Evolutionary conservation across 1,284 basidiomycete species (phyloP).

Genomic region (Trichosporon ovoides): DNA sequence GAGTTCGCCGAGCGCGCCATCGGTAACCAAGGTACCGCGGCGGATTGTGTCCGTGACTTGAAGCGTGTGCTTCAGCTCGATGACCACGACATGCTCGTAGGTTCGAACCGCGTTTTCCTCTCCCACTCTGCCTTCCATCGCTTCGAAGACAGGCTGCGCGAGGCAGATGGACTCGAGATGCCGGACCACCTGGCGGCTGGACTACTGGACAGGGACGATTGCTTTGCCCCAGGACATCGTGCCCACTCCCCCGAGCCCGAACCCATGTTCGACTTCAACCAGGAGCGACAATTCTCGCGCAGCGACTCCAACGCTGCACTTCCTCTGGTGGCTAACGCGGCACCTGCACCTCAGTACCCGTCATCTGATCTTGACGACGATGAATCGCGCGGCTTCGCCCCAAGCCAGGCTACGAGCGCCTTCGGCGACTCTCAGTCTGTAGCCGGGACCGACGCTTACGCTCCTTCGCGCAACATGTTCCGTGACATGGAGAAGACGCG

Average conservation of each 20-base stretch:
- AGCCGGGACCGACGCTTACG: slow-evolving; percentile 82
- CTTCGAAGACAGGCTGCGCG: slow-evolving; percentile 80
- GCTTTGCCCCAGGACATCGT: slow-evolving; percentile 53
- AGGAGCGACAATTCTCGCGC: slow-evolving; percentile 16
- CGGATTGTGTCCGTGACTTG: slow-evolving; percentile 47
- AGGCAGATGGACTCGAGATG: slow-evolving; percentile 75
- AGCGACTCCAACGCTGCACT: slow-evolving; percentile 52
- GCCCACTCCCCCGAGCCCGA: slow-evolving; percentile 45
- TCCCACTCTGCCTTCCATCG: slow-evolving; percentile 80
- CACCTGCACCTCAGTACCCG: slow-evolving; percentile 61
- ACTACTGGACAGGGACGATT: slow-evolving; percentile 57
- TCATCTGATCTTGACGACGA: slow-evolving; percentile 64
- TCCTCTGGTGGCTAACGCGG: slow-evolving; percentile 67
- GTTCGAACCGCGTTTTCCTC: slow-evolving; percentile 83
- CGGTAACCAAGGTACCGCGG: slow-evolving; percentile 43
- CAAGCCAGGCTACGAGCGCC: slow-evolving; percentile 61
- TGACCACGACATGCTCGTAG: slow-evolving; percentile 72
- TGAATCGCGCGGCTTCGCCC: slow-evolving; percentile 55
- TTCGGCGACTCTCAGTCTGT: slow-evolving; percentile 72
- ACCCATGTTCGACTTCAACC: slow-evolving; percentile 23
- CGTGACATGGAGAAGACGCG: slow-evolving; percentile 65
- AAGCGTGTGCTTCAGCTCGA: slow-evolving; percentile 61
- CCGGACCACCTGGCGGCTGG: slow-evolving; percentile 30
- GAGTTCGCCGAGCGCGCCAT: slow-evolving; percentile 50
- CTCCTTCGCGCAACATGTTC: slow-evolving; percentile 93